Conservation (phyloP, 192 early-diverging fungal species). For the Haplosporangium gracile region DNA sequence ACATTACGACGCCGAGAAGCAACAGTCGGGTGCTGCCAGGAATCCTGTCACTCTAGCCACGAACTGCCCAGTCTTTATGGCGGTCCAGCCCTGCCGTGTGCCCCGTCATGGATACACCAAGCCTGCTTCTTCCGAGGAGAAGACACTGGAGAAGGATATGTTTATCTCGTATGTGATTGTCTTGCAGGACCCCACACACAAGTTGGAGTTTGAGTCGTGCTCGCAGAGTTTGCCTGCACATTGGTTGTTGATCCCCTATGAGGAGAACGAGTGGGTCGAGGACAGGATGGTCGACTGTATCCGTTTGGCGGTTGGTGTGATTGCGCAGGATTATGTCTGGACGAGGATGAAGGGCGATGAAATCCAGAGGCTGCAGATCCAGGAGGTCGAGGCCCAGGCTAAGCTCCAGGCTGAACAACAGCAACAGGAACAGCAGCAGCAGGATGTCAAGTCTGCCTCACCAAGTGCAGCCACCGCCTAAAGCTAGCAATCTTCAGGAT, state of each 20-base stretch:
- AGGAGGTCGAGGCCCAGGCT: conserved; percentile 37
- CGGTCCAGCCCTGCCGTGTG: conserved; percentile 66
- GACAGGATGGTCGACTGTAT: conserved; percentile 66
- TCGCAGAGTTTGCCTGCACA: conserved; percentile 67
- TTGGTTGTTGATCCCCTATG: conserved; percentile 72
- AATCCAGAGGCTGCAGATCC: conserved; percentile 42
- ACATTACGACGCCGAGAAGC: conserved; percentile 53
- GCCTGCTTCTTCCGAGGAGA: conserved; percentile 5
- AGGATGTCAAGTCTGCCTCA: neutral
- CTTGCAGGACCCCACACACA: conserved; percentile 66
- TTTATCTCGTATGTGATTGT: conserved; percentile 61
- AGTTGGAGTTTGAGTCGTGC: conserved; percentile 63
- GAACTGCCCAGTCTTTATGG: conserved; percentile 71
- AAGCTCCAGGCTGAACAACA: conserved; percentile 21
- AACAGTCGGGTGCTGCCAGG: conserved; percentile 19
- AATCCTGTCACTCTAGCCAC: conserved; percentile 55
- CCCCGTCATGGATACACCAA: conserved; percentile 51
- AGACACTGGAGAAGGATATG: conserved; percentile 38
- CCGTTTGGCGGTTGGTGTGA: conserved; percentile 60
- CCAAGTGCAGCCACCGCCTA: neutral
- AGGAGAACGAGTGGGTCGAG: conserved; percentile 77
- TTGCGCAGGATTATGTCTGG: conserved; percentile 77
- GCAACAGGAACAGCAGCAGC: conserved; percentile 25
- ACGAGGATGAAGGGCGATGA: conserved; percentile 68
- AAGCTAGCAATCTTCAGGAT: neutral